Evolutionary conservation across 441 rosid genomes (phyloP).

Genomic region (Brassica balearica): DNA sequence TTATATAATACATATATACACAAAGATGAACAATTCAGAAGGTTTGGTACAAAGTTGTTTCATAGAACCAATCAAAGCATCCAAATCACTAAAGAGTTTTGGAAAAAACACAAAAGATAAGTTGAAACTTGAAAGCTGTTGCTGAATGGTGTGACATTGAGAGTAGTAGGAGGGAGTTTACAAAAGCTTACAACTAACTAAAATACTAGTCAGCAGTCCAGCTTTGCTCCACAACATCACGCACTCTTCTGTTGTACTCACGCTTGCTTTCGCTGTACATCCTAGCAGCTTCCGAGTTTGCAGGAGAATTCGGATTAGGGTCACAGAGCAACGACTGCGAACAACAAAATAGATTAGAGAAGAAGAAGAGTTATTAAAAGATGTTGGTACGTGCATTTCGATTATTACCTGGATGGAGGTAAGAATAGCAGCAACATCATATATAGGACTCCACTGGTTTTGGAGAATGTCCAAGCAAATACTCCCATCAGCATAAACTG

Average conservation of each 20-base stretch:
- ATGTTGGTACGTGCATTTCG: background rate
- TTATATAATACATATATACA: too few species aligned
- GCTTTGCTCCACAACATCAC: constrained; percentile 46
- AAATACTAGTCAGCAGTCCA: constrained; percentile 42
- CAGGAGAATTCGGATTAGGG: constrained; percentile 45
- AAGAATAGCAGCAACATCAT: constrained; percentile 80
- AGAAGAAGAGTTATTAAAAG: background rate
- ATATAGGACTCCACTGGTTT: constrained; percentile 82
- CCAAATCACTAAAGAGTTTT: too few species aligned
- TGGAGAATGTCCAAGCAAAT: constrained; percentile 76
- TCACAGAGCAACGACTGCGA: constrained; percentile 24
- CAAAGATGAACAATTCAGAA: too few species aligned
- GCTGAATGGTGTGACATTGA: too few species aligned
- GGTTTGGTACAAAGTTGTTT: too few species aligned
- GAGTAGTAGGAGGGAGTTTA: too few species aligned
- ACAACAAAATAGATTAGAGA: constrained; percentile 10
- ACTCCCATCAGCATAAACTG: constrained; percentile 82
- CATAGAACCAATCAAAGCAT: too few species aligned
- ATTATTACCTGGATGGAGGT: constrained; percentile 71
- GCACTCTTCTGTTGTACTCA: constrained; percentile 44
- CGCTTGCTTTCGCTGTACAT: constrained; percentile 48
- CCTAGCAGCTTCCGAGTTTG: constrained; percentile 44
- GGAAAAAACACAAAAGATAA: too few species aligned
- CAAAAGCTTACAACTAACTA: too few species aligned
- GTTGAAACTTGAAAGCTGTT: too few species aligned